Percentiles rank a stretch among this genome's conserved stretches.
phyloP scores from a whole-genome alignment of 2,329 filamentous ascomycete genomes.

The Epichloe glyceriae region DNA sequence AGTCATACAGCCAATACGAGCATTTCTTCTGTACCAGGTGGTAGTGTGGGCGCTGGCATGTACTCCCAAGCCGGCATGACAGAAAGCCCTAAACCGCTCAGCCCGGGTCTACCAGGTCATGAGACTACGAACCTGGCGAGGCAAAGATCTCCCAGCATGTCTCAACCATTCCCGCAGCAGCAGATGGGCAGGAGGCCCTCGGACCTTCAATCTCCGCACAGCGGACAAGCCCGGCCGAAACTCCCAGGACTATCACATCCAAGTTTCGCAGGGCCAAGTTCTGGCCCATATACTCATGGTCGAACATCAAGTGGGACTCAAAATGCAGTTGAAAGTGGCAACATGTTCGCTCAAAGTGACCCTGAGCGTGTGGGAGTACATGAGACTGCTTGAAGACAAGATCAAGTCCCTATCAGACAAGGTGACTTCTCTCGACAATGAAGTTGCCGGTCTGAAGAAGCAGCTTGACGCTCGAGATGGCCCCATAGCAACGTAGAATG shows the following conservation, averaged over 20 bases:
- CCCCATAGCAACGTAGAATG: conserved; percentile 6
- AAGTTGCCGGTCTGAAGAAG: conserved; percentile 21
- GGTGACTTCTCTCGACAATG: conserved; percentile 20
- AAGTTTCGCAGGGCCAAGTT: conserved; percentile 19
- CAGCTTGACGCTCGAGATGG: conserved; percentile 20
- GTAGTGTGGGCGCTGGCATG: conserved; percentile 39
- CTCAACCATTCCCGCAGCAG: conserved; percentile 52
- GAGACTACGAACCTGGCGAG: conserved; percentile 37
- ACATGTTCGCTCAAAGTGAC: conserved; percentile 50
- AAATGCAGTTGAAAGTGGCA: conserved; percentile 47
- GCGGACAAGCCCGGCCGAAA: conserved; percentile 26
- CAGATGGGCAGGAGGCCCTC: conserved; percentile 41
- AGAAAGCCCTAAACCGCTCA: conserved; percentile 77
- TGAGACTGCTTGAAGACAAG: conserved; percentile 54
- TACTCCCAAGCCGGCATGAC: conserved; percentile 66
- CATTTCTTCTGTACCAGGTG: conserved; percentile 34
- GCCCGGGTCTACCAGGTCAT: conserved; percentile 45
- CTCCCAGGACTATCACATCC: conserved; percentile 24
- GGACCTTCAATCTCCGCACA: conserved; percentile 41
- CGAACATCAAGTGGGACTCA: conserved; percentile 36
- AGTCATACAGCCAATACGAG: conserved; percentile 36
- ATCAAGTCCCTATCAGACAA: conserved; percentile 24
- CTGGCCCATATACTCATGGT: conserved; percentile 18
- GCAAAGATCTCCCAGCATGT: conserved; percentile 53
- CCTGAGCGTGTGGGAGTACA: conserved; percentile 59